Evolutionary conservation across 2,329 filamentous ascomycete genomes (phyloP).

Genomic region (Gremmenia infestans): DNA sequence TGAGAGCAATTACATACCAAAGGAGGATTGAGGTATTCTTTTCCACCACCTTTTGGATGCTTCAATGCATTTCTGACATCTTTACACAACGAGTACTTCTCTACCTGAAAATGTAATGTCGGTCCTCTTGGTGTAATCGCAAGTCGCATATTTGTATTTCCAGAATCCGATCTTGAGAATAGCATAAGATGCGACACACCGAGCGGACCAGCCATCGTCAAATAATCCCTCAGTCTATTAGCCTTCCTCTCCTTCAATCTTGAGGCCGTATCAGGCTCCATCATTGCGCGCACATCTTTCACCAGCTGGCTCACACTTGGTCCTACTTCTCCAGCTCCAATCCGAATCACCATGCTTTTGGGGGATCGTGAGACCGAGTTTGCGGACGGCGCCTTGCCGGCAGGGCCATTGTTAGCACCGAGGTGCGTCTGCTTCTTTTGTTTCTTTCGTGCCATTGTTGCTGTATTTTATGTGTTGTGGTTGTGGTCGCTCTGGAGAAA

Average conservation of each 20-base stretch:
- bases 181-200: conserved; percentile 90
- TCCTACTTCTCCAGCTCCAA: conserved; percentile 90
- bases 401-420: conserved; percentile 51
- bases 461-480: conserved; percentile 16
- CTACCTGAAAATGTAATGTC: conserved; percentile 88
- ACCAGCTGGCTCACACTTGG: conserved; percentile 87
- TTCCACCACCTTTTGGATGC: conserved; percentile 74
- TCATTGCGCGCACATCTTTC: conserved; percentile 83
- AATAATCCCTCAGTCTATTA: conserved; percentile 87
- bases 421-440: conserved; percentile 87
- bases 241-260: conserved; percentile 83
- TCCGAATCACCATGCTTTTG: conserved; percentile 97
- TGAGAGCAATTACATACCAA: conserved; percentile 49
- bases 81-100: conserved; percentile 90
- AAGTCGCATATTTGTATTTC: conserved; percentile 88
- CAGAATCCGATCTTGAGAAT: conserved; percentile 82
- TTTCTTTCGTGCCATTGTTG: conserved; percentile 69
- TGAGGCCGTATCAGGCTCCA: conserved; percentile 92
- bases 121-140: conserved; percentile 85
- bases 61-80: conserved; percentile 82
- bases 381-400: conserved; percentile 53
- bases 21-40: conserved; percentile 81
- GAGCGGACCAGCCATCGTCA: conserved; percentile 89
- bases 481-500: conserved; percentile 13
- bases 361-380: conserved; percentile 60